A percentile compares a stretch with the other conserved stretches of the same genome.
Evolutionary conservation across 106 monocot genomes (phyloP).

Genomic region (Amphibolis antarctica): DNA sequence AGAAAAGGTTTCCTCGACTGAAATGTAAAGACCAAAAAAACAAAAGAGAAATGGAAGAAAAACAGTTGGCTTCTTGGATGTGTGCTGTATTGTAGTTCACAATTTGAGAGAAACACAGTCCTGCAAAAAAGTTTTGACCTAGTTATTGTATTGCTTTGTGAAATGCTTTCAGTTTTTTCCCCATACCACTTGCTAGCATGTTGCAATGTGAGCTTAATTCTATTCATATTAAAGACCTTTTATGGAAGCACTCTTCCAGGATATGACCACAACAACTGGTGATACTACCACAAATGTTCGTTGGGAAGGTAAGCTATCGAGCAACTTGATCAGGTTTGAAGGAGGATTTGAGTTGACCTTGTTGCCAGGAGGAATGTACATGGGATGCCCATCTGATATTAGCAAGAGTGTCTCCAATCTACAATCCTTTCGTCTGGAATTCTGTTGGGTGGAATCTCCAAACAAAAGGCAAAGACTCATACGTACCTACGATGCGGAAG

Average conservation of each 20-base stretch:
- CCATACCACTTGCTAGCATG: no score
- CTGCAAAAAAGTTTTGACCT: no score
- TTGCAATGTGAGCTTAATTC: background rate
- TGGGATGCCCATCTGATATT: constrained; percentile 74
- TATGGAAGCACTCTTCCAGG: constrained; percentile 11
- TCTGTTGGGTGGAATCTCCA: constrained; percentile 88
- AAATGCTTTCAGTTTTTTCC: no score
- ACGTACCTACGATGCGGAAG: constrained; percentile 71
- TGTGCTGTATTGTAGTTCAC: no score
- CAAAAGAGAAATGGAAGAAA: no score
- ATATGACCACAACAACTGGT: constrained; percentile 36
- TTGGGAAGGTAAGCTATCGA: constrained; percentile 55
- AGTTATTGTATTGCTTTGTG: no score
- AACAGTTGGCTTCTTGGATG: no score
- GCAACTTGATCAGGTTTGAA: constrained; percentile 60
- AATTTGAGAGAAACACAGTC: no score
- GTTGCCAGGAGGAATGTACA: constrained; percentile 82
- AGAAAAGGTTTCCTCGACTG: no score
- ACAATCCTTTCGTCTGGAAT: constrained; percentile 83
- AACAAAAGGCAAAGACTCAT: constrained; percentile 73
- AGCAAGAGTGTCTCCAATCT: constrained; percentile 53
- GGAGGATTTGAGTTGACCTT: constrained; percentile 77
- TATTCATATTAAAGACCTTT: background rate
- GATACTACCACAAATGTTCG: constrained; percentile 49
- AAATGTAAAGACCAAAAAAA: no score